These are phyloP conservation scores for Diversispora epigaea DNA, from an alignment of 192 early-diverging fungal species.

Conservation along the genomic window DNA sequence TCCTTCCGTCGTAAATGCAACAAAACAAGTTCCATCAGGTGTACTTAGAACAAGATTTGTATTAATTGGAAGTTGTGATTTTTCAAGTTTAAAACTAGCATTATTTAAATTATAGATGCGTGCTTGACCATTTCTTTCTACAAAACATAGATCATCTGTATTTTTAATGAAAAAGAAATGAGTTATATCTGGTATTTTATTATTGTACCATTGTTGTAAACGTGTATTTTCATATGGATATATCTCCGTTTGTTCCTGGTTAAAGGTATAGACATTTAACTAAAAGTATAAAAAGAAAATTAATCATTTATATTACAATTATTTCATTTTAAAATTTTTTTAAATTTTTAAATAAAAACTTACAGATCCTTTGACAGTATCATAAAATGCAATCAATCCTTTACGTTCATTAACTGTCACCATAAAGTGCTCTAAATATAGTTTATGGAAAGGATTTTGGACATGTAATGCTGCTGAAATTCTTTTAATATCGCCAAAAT, in stretches of 20 bases:
- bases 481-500: slow-evolving; percentile 2
- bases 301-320: not conserved
- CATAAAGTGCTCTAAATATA: not conserved
- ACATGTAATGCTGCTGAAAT: not conserved
- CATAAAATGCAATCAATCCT: slow-evolving; percentile 30
- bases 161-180: slow-evolving; percentile 33
- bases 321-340: not conserved
- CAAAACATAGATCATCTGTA: slow-evolving; percentile 20
- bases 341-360: not conserved
- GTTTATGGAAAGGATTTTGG: not conserved
- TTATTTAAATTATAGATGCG: slow-evolving; percentile 19
- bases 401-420: slow-evolving; percentile 30
- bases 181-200: not conserved
- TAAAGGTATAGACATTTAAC: slow-evolving; percentile 25
- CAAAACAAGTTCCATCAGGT: slow-evolving; percentile 29
- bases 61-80: slow-evolving; percentile 18
- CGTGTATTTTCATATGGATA: slow-evolving; percentile 26
- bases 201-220: slow-evolving; percentile 27
- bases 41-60: not conserved
- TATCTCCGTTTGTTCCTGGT: not conserved
- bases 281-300: not conserved
- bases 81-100: slow-evolving; percentile 7
- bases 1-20: slow-evolving; percentile 10
- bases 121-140: slow-evolving; percentile 12
- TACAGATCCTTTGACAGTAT: slow-evolving; percentile 18